These are phyloP conservation scores for Apiospora hydei DNA, from an alignment of 2,329 filamentous ascomycete genomes.

Conservation along the genomic window DNA sequence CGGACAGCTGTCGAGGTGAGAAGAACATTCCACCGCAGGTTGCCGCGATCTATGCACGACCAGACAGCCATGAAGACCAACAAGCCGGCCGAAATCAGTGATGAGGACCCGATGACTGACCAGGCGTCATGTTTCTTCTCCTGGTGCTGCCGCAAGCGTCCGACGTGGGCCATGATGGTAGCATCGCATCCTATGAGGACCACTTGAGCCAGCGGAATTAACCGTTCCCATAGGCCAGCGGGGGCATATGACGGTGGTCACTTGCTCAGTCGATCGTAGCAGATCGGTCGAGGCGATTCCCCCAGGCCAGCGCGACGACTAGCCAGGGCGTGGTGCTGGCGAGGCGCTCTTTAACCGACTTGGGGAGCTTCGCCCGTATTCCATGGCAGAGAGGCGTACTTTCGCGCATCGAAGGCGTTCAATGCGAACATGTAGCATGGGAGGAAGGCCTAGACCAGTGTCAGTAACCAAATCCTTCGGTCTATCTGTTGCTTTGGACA, in stretches of 20 bases:
- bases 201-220: slow-evolving; percentile 41
- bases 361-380: slow-evolving; percentile 24
- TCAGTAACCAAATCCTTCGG: background rate
- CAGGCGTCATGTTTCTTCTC: slow-evolving; percentile 36
- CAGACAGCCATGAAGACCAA: slow-evolving; percentile 38
- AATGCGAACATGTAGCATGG: slow-evolving; percentile 39
- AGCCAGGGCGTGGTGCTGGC: slow-evolving; percentile 30
- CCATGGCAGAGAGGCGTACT: slow-evolving; percentile 34
- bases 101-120: slow-evolving; percentile 34
- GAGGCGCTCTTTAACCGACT: background rate
- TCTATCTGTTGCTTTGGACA: background rate
- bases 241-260: slow-evolving; percentile 43
- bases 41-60: slow-evolving; percentile 38
- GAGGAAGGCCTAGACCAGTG: slow-evolving; percentile 40
- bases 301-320: slow-evolving; percentile 42
- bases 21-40: slow-evolving; percentile 41
- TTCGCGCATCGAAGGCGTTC: slow-evolving; percentile 32
- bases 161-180: slow-evolving; percentile 38
- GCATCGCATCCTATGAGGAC: slow-evolving; percentile 41
- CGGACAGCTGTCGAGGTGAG: slow-evolving; percentile 38
- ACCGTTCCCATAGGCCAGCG: slow-evolving; percentile 36
- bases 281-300: slow-evolving; percentile 41
- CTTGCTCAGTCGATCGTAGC: slow-evolving; percentile 36
- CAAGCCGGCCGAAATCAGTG: slow-evolving; percentile 35
- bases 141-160: slow-evolving; percentile 37